A percentile compares a stretch with the other conserved stretches of the same genome.
Conservation (phyloP, 2,329 filamentous ascomycete species). For the Aspergillus tanneri region DNA sequence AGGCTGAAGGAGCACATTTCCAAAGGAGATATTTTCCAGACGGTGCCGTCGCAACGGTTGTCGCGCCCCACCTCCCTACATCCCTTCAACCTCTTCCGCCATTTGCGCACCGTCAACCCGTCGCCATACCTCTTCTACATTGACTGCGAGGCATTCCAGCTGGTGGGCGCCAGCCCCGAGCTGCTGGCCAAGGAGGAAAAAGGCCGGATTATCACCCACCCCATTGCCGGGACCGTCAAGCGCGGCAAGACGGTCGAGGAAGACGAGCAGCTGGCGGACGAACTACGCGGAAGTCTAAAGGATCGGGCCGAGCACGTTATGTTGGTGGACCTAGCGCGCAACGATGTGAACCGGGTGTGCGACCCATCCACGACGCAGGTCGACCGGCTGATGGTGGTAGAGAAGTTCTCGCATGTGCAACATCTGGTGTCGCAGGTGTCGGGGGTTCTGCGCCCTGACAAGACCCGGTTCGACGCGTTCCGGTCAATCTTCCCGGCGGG, state of each 20-base stretch:
- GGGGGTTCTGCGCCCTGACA: slow-evolving; percentile 76
- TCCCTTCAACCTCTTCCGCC: slow-evolving; percentile 96
- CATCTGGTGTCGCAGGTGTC: slow-evolving; percentile 96
- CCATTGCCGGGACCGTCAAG: slow-evolving; percentile 93
- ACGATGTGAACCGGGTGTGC: slow-evolving; percentile 94
- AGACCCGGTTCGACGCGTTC: slow-evolving; percentile 93
- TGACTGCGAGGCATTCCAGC: slow-evolving; percentile 86
- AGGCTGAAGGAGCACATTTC: slow-evolving; percentile 86
- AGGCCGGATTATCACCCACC: slow-evolving; percentile 89
- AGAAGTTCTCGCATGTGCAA: slow-evolving; percentile 95
- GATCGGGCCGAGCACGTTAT: slow-evolving; percentile 96
- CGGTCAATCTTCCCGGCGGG: slow-evolving; percentile 95
- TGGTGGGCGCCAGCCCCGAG: slow-evolving; percentile 92
- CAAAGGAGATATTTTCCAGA: slow-evolving; percentile 93
- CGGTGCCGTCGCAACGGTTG: slow-evolving; percentile 91
- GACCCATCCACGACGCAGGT: slow-evolving; percentile 87
- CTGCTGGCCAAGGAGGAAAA: slow-evolving; percentile 87
- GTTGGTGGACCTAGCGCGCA: slow-evolving; percentile 92
- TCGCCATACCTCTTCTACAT: slow-evolving; percentile 98
- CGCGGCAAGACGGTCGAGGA: slow-evolving; percentile 78
- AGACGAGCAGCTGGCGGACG: slow-evolving; percentile 74
- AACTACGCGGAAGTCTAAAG: slow-evolving; percentile 77
- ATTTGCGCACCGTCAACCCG: slow-evolving; percentile 94
- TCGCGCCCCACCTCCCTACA: slow-evolving; percentile 85
- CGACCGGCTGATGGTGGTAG: slow-evolving; percentile 89